Percentiles rank a stretch among this genome's conserved stretches.
Conservation (phyloP, 129 eudicot genomes). For the Saposhnikovia divaricata region DNA sequence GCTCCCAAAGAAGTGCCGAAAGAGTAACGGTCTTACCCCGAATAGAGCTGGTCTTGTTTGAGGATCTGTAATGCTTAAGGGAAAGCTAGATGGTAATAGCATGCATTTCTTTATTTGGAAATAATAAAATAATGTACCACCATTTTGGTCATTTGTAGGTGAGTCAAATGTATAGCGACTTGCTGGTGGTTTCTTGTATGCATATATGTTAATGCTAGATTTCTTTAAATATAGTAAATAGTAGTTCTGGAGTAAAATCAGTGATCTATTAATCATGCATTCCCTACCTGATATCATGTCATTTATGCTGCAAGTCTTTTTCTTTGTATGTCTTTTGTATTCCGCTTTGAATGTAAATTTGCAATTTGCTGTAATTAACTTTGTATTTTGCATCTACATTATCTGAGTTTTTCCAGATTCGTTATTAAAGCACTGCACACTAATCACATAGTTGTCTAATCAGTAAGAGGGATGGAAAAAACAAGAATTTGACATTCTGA, state of each 20-base stretch:
- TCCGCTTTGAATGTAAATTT: not conserved
- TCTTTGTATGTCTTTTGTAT: not conserved
- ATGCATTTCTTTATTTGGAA: not conserved
- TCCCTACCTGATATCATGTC: too few species aligned
- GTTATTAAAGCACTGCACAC: too few species aligned
- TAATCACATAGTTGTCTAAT: too few species aligned
- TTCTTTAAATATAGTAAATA: not conserved
- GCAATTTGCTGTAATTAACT: too few species aligned
- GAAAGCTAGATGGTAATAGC: constrained; percentile 13
- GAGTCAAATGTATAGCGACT: not conserved
- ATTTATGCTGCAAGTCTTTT: not conserved
- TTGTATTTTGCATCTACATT: too few species aligned
- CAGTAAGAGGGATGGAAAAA: too few species aligned
- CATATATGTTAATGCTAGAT: constrained; percentile 3
- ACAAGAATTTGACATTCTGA: too few species aligned
- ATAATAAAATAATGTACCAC: constrained; percentile 7
- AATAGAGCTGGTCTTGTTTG: not conserved
- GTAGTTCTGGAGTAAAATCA: not conserved
- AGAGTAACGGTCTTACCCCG: not conserved
- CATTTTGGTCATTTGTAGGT: constrained; percentile 8
- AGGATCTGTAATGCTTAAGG: constrained; percentile 3
- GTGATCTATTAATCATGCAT: not conserved
- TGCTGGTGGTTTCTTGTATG: not conserved
- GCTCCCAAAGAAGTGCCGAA: not conserved
- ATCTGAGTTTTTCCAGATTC: too few species aligned